Evolutionary conservation across 441 rosid genomes (phyloP).

Genomic region (Eutrema salsugineum): DNA sequence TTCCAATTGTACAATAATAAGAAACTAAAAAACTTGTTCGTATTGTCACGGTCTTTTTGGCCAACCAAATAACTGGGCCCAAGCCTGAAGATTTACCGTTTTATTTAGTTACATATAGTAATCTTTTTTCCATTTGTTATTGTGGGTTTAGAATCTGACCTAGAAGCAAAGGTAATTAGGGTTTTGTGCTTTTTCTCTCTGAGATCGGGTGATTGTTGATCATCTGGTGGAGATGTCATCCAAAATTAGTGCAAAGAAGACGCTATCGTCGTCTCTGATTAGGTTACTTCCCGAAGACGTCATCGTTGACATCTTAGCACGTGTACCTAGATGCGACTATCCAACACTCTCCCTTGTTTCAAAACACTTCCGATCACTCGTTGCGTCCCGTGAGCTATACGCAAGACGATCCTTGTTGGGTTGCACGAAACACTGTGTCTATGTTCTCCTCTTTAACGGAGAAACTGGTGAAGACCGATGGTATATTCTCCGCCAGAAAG

Average conservation of each 20-base stretch:
- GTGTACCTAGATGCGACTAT: not conserved
- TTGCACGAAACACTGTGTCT: not conserved
- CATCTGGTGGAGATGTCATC: not conserved
- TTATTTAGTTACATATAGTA: too few relatives aligned
- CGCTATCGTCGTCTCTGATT: not conserved
- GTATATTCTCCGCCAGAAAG: not conserved
- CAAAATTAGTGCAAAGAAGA: not conserved
- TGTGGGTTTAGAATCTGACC: too few relatives aligned
- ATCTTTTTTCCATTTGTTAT: too few relatives aligned
- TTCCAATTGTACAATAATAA: too few relatives aligned
- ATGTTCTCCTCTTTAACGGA: not conserved
- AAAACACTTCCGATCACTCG: too few relatives aligned
- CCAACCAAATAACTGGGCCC: too few relatives aligned
- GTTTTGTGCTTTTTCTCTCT: too few relatives aligned
- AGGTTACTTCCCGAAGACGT: not conserved
- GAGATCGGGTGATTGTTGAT: slow-evolving; percentile 30
- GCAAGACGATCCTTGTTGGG: not conserved
- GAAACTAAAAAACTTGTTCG: too few relatives aligned
- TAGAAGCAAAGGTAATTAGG: too few relatives aligned
- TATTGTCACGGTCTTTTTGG: too few relatives aligned
- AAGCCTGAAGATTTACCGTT: too few relatives aligned
- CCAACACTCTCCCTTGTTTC: not conserved
- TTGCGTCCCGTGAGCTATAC: not conserved
- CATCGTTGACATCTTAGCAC: not conserved
- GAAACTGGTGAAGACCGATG: not conserved